phyloP scores from a whole-genome alignment of 176 grass and related monocot genomes.

The Avena eriantha region DNA sequence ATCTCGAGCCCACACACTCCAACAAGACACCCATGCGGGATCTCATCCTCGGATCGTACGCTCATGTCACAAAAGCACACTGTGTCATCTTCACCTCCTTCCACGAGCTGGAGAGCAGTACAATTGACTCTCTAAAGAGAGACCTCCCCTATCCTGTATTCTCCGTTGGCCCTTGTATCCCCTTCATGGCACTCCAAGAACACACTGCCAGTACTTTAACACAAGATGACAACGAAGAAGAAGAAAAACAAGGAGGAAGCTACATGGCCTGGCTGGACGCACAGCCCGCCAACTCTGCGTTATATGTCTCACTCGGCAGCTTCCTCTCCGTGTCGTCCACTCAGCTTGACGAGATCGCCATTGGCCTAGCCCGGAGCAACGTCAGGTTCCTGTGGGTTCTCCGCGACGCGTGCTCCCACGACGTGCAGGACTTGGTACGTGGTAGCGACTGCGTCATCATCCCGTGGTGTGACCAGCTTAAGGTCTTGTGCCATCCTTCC shows the following conservation, averaged over 20 bases:
- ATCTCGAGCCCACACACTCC: no score
- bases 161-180: slow-evolving; percentile 46
- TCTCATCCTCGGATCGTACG: no score
- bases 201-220: not conserved
- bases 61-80: not conserved
- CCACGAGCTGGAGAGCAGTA: slow-evolving; percentile 34
- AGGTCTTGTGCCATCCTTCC: slow-evolving; percentile 51
- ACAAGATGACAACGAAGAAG: not conserved
- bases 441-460: slow-evolving; percentile 21
- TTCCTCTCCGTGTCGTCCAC: slow-evolving; percentile 47
- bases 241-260: not conserved
- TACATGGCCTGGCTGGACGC: slow-evolving; percentile 48
- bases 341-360: slow-evolving; percentile 52
- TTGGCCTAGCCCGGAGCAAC: slow-evolving; percentile 30
- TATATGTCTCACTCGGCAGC: slow-evolving; percentile 64
- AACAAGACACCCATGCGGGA: no score
- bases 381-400: slow-evolving; percentile 54
- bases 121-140: slow-evolving; percentile 18
- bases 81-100: slow-evolving; percentile 56
- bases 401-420: slow-evolving; percentile 1
- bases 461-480: slow-evolving; percentile 52
- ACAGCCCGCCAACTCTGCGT: slow-evolving; percentile 37
- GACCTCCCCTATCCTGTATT: slow-evolving; percentile 28
- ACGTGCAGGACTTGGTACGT: not conserved
- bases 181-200: slow-evolving; percentile 24